Evolutionary conservation across 257 asterid species (phyloP).

Genomic region (Euphrasia confusa): DNA sequence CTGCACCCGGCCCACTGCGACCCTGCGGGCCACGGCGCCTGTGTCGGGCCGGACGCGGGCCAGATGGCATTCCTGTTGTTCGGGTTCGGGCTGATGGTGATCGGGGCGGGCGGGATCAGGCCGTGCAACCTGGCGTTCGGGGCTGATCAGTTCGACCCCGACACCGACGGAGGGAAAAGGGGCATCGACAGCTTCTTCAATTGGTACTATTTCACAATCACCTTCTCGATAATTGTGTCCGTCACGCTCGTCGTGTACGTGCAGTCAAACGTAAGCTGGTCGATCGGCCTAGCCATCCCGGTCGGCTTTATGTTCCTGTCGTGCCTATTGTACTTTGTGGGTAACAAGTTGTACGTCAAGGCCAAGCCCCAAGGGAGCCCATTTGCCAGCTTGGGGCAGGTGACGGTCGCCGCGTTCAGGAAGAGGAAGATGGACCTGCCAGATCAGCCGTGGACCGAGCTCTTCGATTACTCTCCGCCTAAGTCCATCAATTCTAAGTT

Average conservation of each 20-base stretch:
- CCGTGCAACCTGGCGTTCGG: constrained; percentile 78
- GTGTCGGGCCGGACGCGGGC: constrained; percentile 44
- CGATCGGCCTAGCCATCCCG: constrained; percentile 58
- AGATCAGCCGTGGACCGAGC: constrained; percentile 34
- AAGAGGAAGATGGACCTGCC: constrained; percentile 53
- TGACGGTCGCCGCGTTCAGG: constrained; percentile 43
- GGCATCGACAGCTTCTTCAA: constrained; percentile 75
- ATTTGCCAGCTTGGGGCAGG: constrained; percentile 48
- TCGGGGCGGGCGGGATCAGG: constrained; percentile 73
- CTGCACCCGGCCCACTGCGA: constrained; percentile 59
- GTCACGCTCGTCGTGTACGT: constrained; percentile 63
- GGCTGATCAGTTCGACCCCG: constrained; percentile 76
- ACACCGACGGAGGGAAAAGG: constrained; percentile 46
- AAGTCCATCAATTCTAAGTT: constrained; percentile 58
- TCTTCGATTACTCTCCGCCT: constrained; percentile 36
- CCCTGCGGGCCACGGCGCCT: constrained; percentile 15
- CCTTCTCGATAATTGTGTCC: constrained; percentile 56
- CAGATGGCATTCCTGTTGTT: constrained; percentile 49
- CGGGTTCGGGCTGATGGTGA: constrained; percentile 52
- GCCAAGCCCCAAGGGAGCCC: constrained; percentile 81
- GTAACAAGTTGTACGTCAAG: constrained; percentile 49
- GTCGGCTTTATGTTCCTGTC: constrained; percentile 51
- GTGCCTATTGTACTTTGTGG: constrained; percentile 45
- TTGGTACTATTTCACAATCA: constrained; percentile 71
- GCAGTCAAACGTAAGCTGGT: constrained; percentile 74